Base-by-base conservation (phyloP, 2,329 filamentous ascomycete genomes). In the Claviceps pusilla region DNA sequence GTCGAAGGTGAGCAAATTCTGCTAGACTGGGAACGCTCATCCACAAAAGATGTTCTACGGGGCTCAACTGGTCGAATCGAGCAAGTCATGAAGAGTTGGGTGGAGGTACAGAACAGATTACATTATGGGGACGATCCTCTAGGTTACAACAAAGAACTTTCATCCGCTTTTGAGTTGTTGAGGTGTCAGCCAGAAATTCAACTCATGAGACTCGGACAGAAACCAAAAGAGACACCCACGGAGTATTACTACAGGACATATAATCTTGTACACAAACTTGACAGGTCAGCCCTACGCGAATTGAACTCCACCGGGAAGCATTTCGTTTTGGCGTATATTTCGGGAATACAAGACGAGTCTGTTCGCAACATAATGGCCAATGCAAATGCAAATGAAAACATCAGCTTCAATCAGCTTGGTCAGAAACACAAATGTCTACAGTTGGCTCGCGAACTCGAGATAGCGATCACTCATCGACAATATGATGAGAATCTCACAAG, bases 1-100 rank as follows among this genome's bases (percentile, higher is more conserved):
- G 65, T 73, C 2, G 80, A 84, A 59, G 80, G 80, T 7, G 80
- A 83, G 60, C 67, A 68, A 24, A 62, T 81, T 28, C 67, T 76
- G 1, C 70, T 76, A 62, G 61, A 69, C 3, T 68, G 64, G 67
- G 59, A 65, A 41, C 54, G 57, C 7, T 65, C 57, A 42, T 57
- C 59, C 4, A 53, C 60, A 28, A 59, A 56, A 46, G 60, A 61
- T 16, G 54, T 49, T 39, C 58, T 60, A 16, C 56, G 54, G 16
- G 50, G 56, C 31, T 55, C 56, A 12, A 57, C 64, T 5, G 49
- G 57, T 5, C 57, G 73, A 7, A 67, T 66, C 7, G 63, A 69
- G 29, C 65, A 61, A 33, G 56, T 64, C 1, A 60, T 82, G 14
- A 62, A 65, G 24, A 57, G 62, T 1, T 84, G 80, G 80, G 67